phyloP scores from a whole-genome alignment of 192 early-diverging fungal genomes.

The Diversispora epigaea region DNA sequence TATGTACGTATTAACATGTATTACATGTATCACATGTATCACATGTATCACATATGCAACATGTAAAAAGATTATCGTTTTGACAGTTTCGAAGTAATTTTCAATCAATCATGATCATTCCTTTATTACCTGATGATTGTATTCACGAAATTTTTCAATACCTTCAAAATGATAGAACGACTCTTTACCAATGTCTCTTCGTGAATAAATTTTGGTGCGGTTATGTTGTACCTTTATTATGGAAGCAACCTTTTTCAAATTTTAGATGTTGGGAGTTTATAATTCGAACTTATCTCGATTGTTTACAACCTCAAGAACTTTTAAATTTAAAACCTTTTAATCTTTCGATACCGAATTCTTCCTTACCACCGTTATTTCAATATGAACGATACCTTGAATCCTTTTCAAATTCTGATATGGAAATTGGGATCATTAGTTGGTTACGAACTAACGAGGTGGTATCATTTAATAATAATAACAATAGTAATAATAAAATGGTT shows the following conservation, averaged over 20 bases:
- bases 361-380: background rate
- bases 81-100: too few species aligned
- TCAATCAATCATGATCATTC: background rate
- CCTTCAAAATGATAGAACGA: background rate
- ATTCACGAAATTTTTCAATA: conserved; percentile 2
- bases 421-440: background rate
- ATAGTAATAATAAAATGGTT: background rate
- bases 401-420: conserved; percentile 1
- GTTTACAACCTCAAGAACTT: background rate
- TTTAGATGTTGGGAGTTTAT: background rate
- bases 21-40: too few species aligned
- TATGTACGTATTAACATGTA: too few species aligned
- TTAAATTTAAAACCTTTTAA: background rate
- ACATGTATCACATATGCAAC: too few species aligned
- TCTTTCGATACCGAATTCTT: background rate
- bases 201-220: background rate
- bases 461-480: too few species aligned
- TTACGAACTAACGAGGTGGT: background rate
- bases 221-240: background rate
- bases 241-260: background rate
- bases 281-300: background rate
- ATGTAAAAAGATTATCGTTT: too few species aligned
- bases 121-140: background rate
- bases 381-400: background rate
- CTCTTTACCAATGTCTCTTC: background rate